These are phyloP conservation scores for Kickxella alabastrina DNA, from an alignment of 192 early-diverging fungal genomes.

Conservation along the genomic window DNA sequence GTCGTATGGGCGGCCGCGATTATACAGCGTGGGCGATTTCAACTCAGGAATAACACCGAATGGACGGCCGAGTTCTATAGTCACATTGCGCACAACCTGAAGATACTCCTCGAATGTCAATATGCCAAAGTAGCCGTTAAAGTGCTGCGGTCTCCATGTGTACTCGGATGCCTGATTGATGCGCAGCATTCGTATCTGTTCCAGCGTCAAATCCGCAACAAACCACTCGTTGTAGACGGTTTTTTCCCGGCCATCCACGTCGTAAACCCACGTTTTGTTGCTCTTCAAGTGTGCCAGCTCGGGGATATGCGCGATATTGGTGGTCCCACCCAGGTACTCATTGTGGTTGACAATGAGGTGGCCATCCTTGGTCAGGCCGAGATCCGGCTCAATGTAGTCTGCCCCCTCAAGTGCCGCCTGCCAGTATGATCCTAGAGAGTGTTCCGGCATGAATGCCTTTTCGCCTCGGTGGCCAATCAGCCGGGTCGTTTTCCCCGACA, in stretches of 20 bases:
- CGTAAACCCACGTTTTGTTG: constrained; percentile 36
- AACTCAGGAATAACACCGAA: constrained; percentile 50
- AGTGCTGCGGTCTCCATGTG: constrained; percentile 38
- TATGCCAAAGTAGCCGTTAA: constrained; percentile 35
- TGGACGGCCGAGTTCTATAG: constrained; percentile 17
- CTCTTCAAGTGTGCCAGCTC: constrained; percentile 20
- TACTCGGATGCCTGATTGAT: constrained; percentile 23
- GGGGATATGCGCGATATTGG: constrained; percentile 24
- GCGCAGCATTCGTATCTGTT: constrained; percentile 28
- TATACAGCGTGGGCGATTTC: constrained; percentile 48
- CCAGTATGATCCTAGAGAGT: constrained; percentile 46
- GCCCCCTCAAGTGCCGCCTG: constrained; percentile 47
- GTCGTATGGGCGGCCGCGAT: constrained; percentile 18
- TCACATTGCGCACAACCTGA: constrained; percentile 36
- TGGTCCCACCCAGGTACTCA: constrained; percentile 45
- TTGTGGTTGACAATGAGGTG: constrained; percentile 52
- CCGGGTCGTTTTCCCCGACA: constrained; percentile 19
- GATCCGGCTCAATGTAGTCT: constrained; percentile 49
- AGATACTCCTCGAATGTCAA: constrained; percentile 50
- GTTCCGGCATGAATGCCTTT: constrained; percentile 53
- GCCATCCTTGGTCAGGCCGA: constrained; percentile 44
- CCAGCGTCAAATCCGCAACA: constrained; percentile 43
- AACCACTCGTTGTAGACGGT: constrained; percentile 44
- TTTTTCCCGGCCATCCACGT: neutral
- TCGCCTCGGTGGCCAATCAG: constrained; percentile 51